Evolutionary conservation across 352 stramenopile genomes (phyloP), one percentile per base, ranked within the genome.

Genomic region (Phytophthora pseudosyringae): DNA sequence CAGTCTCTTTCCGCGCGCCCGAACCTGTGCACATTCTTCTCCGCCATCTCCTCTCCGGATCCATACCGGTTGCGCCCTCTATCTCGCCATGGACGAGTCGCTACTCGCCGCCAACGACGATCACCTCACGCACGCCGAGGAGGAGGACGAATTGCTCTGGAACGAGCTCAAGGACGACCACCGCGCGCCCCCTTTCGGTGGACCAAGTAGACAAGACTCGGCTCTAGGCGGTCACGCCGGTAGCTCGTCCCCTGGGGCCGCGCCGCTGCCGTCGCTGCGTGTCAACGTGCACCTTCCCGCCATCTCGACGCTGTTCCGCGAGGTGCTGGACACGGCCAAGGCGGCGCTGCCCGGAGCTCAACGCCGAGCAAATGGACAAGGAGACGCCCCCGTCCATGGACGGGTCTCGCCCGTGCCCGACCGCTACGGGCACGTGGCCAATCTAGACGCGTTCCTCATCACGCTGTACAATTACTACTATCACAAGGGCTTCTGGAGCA

Each of bases 401-500:
- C 66, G 63, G 5, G 57, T 75, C 5, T 88, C 78, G 2, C 81
- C 80, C 45, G 86, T 81, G 0, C 88, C 88, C 8, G 84, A 96
- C 46, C 61, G 77, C 12, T 73, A 84, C 51, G 88, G 88, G 5
- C 78, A 84, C 35, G 84, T 98, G 31, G 64, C 74, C 32, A 96
- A 93, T 69, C 75, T 98, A 32, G 94, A 98, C 75, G 83, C 78
- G 25, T 98, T 98, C 63, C 87, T 98, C 47, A 95, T 90, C 59
- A 89, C 78, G 39, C 74, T 98, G 71, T 98, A 98, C 86, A 94
- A 94, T 52, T 98, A 98, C 80, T 98, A 97, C 69, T 91, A 96
- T 65, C 86, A 97, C 73, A 95, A 96, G 66, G 95, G 95, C n/a
- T 91, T 98, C 50, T 90, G 86, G 73, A 85, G 76, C 50, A 98